phyloP scores from a whole-genome alignment of 2,329 filamentous ascomycete species.

The Paecilomyces sp. region DNA sequence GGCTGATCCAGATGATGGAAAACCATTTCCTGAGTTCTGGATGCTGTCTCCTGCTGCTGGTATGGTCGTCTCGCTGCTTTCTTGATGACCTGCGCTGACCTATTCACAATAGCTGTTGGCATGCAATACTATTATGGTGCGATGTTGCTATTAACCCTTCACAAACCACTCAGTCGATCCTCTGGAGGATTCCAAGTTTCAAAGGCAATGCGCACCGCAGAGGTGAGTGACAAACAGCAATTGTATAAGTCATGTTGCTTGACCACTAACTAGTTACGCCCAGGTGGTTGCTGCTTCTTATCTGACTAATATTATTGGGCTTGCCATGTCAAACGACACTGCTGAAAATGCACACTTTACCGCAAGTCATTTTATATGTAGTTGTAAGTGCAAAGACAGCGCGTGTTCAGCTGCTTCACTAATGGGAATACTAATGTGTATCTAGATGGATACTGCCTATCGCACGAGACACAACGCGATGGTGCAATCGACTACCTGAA shows the following conservation, averaged over 20 bases:
- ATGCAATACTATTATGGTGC: conserved; percentile 32
- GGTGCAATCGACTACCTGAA: conserved; percentile 21
- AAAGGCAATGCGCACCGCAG: conserved; percentile 17
- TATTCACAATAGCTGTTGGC: conserved; percentile 21
- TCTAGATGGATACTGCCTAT: conserved; percentile 25
- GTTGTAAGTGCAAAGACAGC: conserved; percentile 15
- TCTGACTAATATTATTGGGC: not conserved
- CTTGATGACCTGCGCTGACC: not conserved
- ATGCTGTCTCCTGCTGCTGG: conserved; percentile 28
- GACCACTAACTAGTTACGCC: not conserved
- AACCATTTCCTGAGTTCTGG: conserved; percentile 29
- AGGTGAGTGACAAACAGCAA: conserved; percentile 11
- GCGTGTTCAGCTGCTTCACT: not conserved
- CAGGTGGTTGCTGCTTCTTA: not conserved
- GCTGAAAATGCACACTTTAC: conserved; percentile 25
- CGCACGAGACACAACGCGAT: conserved; percentile 17
- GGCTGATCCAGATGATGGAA: conserved; percentile 13
- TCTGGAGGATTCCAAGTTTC: conserved; percentile 21
- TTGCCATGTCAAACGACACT: not conserved
- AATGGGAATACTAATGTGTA: not conserved
- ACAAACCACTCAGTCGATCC: conserved; percentile 12
- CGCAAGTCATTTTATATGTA: conserved; percentile 24
- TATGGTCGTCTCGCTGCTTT: conserved; percentile 7
- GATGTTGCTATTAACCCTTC: conserved; percentile 23
- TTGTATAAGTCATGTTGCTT: not conserved